phyloP scores from a whole-genome alignment of 345 rosid genomes.

The Rhodomyrtus tomentosa region DNA sequence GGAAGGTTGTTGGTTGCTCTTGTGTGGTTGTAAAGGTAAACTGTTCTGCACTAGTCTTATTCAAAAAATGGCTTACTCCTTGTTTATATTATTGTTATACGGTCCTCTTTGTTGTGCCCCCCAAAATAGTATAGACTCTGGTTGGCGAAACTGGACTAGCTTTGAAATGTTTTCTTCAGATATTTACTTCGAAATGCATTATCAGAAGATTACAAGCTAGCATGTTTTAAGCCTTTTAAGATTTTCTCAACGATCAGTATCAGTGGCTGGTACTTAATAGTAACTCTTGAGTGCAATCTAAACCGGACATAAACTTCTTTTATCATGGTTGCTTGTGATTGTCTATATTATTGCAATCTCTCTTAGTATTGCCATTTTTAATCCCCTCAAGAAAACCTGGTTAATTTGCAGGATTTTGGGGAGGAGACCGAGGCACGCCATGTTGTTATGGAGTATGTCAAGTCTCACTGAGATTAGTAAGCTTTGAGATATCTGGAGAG shows the following conservation, averaged over 20 bases:
- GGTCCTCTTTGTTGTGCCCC: background rate
- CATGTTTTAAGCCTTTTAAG: background rate
- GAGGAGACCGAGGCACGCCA: constrained; percentile 48
- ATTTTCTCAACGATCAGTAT: background rate
- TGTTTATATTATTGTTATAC: background rate
- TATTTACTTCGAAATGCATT: background rate
- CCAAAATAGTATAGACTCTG: background rate
- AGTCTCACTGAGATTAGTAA: constrained; percentile 22
- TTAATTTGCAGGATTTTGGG: constrained; percentile 42
- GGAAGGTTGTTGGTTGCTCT: constrained; percentile 85
- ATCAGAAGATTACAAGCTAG: background rate
- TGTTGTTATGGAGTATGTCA: constrained; percentile 38
- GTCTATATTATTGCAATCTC: background rate
- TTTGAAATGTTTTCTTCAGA: background rate
- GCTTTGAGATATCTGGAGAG: background rate
- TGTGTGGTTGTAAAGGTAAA: constrained; percentile 75
- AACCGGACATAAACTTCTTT: background rate
- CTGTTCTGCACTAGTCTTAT: background rate
- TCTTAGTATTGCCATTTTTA: background rate
- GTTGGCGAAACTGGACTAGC: background rate
- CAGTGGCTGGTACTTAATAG: background rate
- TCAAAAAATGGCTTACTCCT: background rate
- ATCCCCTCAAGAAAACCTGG: background rate
- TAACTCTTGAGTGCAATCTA: background rate
- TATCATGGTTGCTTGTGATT: background rate